Conservation (phyloP, 2,329 filamentous ascomycete species). For the Bertia moriformis region DNA sequence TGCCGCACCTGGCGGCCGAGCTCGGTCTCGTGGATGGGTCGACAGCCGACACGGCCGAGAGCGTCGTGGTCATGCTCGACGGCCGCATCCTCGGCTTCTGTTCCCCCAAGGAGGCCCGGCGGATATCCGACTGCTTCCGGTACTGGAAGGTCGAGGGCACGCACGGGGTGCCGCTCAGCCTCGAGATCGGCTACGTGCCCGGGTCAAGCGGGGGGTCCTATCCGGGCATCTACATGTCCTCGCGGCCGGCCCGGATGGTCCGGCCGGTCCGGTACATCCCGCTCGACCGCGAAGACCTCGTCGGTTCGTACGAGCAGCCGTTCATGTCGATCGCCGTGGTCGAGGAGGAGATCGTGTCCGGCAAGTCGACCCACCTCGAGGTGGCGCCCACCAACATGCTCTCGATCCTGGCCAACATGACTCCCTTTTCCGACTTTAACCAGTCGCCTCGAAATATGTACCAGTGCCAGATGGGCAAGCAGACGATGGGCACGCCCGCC, state of each 20-base stretch:
- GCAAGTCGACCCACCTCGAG: constrained; percentile 84
- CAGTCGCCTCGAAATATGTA: constrained; percentile 99
- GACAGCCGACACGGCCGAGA: constrained; percentile 67
- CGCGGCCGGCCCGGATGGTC: constrained; percentile 71
- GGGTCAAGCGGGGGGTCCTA: constrained; percentile 85
- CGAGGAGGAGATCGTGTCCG: constrained; percentile 72
- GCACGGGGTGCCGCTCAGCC: constrained; percentile 63
- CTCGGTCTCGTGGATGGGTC: constrained; percentile 66
- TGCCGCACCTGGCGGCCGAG: constrained; percentile 62
- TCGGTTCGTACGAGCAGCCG: constrained; percentile 88
- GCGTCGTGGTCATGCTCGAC: constrained; percentile 78
- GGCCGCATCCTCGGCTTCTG: constrained; percentile 84
- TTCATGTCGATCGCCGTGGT: constrained; percentile 96
- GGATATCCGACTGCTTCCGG: constrained; percentile 72
- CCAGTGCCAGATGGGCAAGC: constrained; percentile 98
- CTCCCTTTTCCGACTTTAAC: constrained; percentile 96
- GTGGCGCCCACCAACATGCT: constrained; percentile 90
- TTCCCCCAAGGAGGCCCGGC: constrained; percentile 65
- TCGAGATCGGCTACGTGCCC: constrained; percentile 91
- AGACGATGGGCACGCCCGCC: constrained; percentile 94
- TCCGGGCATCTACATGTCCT: constrained; percentile 87
- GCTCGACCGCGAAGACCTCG: constrained; percentile 70
- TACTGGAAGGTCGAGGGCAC: constrained; percentile 91
- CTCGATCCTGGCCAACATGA: constrained; percentile 96
- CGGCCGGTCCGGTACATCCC: constrained; percentile 85